Conservation (phyloP, 2,329 filamentous ascomycete species). For the Alternaria triticimaculans region DNA sequence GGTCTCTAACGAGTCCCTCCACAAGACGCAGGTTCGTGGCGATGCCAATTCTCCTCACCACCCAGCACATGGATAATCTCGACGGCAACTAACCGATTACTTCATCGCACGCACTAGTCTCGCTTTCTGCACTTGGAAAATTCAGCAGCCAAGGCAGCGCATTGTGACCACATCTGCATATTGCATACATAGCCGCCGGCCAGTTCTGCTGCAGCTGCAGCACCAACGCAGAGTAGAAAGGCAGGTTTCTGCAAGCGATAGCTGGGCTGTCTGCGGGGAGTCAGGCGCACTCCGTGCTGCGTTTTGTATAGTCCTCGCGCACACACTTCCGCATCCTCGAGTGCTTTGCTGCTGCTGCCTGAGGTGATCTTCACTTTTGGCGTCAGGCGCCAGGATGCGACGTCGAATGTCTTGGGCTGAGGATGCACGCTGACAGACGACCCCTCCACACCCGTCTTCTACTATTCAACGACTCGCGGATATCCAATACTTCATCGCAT, state of each 20-base stretch:
- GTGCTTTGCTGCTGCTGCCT: conserved; percentile 13
- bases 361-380: conserved; percentile 1
- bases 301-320: not conserved
- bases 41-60: not conserved
- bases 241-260: conserved; percentile 28
- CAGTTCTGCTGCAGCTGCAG: conserved; percentile 25
- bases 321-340: not conserved
- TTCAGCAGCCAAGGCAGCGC: conserved; percentile 21
- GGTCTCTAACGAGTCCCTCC: not conserved
- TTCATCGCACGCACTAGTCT: conserved; percentile 5
- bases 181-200: conserved; percentile 34
- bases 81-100: conserved; percentile 1
- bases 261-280: conserved; percentile 3
- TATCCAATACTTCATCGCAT: conserved; percentile 3
- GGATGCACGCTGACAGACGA: conserved; percentile 1
- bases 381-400: not conserved
- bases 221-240: conserved; percentile 9
- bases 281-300: conserved; percentile 8
- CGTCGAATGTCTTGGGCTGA: not conserved
- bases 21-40: not conserved
- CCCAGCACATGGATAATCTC: not conserved
- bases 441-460: conserved; percentile 9
- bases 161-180: conserved; percentile 33
- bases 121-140: conserved; percentile 6
- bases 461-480: not conserved